Base-by-base conservation (phyloP, 352 stramenopile species). In the Globisporangium nagaii region DNA sequence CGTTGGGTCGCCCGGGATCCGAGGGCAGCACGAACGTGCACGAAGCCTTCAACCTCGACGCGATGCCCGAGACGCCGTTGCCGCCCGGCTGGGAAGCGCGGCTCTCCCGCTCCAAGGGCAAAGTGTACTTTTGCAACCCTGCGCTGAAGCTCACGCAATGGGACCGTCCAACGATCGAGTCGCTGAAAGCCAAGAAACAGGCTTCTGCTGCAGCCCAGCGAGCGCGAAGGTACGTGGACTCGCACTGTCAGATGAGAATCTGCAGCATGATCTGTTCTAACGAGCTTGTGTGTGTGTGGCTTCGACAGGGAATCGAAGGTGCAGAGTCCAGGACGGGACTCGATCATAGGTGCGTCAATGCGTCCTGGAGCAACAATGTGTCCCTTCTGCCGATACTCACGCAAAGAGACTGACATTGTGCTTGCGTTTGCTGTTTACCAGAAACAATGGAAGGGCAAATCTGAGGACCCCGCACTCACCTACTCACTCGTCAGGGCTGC, bases 121-220 rank as follows among this genome's bases (percentile, higher is more conserved):
- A 91, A 48, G 71, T 79, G 32, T 95, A 95, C 70, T 95, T 89
- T 50, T 91, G 76, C 65, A 92, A 95, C 53, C 79, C 84, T 19
- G 62, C 59, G 15, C 43, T 90, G 30, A 71, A 78, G 31, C 65
- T 92, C 22, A 93, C 85, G 17, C 79, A 93, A 51, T 95, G 85
- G 85, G 79, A 93, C n/a, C 83, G 83, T 19, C 85, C 85, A 13
- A 86, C 74, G 0, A 63, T 86, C 17, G 78, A 88, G 41, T 61
- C 74, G 20, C 58, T 71, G n/a, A 86, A 79, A 44, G 66, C 57
- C 3, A 88, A 86, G 49, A 88, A 84, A 48, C 66, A 80, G 32
- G 71, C 64, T 4, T 68, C 64, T 34, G 65, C 63, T 30, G 66
- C 70, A 37, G 71, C 63, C 3, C 72, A 84, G 35, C 77, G 68